phyloP scores from a whole-genome alignment of 139 green algal species.

The Chlorella vulgaris region DNA sequence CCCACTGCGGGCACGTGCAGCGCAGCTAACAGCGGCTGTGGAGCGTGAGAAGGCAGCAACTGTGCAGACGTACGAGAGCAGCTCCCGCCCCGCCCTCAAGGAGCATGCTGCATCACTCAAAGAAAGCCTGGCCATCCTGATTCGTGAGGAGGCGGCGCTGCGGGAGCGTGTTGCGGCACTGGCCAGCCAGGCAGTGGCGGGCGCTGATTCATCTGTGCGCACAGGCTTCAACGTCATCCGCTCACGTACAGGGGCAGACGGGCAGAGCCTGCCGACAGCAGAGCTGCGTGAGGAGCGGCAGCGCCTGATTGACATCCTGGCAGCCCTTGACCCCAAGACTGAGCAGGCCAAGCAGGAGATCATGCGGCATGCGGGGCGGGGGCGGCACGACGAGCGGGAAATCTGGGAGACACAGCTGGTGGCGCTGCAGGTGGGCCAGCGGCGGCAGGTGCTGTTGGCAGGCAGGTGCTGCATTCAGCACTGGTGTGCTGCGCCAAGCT shows the following conservation, averaged over 20 bases:
- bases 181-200: neutral
- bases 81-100: constrained; percentile 26
- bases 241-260: constrained; percentile 20
- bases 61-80: constrained; percentile 18
- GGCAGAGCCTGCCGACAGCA: constrained; percentile 30
- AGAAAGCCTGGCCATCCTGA: constrained; percentile 26
- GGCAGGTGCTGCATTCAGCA: neutral
- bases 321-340: constrained; percentile 39
- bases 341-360: constrained; percentile 40
- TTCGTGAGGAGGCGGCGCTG: neutral
- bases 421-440: constrained; percentile 49
- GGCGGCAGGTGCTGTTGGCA: neutral
- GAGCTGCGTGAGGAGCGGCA: constrained; percentile 43
- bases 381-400: constrained; percentile 39
- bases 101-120: constrained; percentile 21
- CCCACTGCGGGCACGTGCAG: constrained; percentile 19
- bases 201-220: neutral
- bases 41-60: constrained; percentile 12
- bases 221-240: constrained; percentile 60
- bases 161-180: neutral
- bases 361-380: neutral
- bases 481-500: neutral
- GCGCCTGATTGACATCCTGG: constrained; percentile 39
- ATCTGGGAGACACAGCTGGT: constrained; percentile 62
- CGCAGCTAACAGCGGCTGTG: constrained; percentile 30